Evolutionary conservation across 2,329 filamentous ascomycete species (phyloP).

Genomic region (Colletotrichum viniferum): DNA sequence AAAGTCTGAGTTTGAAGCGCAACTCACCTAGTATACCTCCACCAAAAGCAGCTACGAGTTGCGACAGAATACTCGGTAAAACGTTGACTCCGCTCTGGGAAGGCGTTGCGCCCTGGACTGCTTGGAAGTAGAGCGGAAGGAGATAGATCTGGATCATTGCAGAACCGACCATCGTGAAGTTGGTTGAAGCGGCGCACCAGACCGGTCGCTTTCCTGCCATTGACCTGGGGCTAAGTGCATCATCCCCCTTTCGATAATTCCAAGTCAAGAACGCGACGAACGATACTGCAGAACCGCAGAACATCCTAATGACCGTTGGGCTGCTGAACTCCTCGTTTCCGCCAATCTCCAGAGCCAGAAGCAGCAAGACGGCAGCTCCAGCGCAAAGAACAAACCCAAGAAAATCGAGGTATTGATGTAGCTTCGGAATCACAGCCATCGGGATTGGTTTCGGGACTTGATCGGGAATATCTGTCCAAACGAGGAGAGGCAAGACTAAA

Average conservation of each 20-base stretch:
- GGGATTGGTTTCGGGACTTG: slow-evolving; percentile 27
- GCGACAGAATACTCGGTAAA: slow-evolving; percentile 30
- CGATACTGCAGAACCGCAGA: slow-evolving; percentile 23
- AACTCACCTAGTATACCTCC: slow-evolving; percentile 28
- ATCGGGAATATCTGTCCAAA: slow-evolving; percentile 42
- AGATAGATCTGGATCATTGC: slow-evolving; percentile 27
- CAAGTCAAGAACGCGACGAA: slow-evolving; percentile 27
- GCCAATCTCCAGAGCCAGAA: slow-evolving; percentile 38
- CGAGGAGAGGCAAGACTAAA: slow-evolving; percentile 34
- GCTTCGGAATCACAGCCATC: slow-evolving; percentile 31
- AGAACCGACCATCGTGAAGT: slow-evolving; percentile 32
- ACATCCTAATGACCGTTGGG: slow-evolving; percentile 25
- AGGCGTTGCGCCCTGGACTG: slow-evolving; percentile 23
- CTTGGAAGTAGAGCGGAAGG: slow-evolving; percentile 43
- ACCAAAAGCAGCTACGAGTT: slow-evolving; percentile 25
- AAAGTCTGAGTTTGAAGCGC: not conserved
- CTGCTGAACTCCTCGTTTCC: slow-evolving; percentile 32
- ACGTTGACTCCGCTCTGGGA: slow-evolving; percentile 37
- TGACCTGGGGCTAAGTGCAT: slow-evolving; percentile 26
- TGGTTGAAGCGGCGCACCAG: slow-evolving; percentile 41
- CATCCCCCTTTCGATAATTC: slow-evolving; percentile 27
- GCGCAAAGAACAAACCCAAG: slow-evolving; percentile 29
- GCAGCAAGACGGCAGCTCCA: slow-evolving; percentile 31
- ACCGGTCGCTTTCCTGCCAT: slow-evolving; percentile 24
- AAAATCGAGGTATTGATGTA: slow-evolving; percentile 41